Conservation (phyloP, 73 alveolate species). For the Symbiodinium natans region DNA sequence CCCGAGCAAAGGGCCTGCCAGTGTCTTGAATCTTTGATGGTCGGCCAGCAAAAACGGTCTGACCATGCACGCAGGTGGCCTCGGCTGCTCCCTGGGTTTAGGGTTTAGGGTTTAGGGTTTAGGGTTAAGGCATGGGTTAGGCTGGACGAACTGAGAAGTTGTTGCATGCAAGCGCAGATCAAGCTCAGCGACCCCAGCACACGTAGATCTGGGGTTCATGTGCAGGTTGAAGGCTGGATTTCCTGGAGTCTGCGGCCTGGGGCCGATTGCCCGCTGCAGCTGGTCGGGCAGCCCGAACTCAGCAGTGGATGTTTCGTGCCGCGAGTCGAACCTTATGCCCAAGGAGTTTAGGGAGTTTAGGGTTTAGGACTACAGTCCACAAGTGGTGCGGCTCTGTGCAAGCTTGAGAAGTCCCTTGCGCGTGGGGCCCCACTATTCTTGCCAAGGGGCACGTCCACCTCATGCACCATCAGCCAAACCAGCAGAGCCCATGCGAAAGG, state of each 20-base stretch:
- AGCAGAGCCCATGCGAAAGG: background rate
- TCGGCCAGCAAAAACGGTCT: background rate
- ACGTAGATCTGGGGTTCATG: background rate
- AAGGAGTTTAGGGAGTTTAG: background rate
- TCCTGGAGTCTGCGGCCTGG: background rate
- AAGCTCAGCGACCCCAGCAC: background rate
- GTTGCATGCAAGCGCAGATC: no score
- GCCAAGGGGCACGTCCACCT: background rate
- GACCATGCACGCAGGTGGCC: conserved; percentile 9
- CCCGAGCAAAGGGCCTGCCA: background rate
- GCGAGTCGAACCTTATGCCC: background rate
- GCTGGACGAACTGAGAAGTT: no score
- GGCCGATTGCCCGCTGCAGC: no score
- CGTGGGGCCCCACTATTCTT: background rate
- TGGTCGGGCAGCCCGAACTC: no score
- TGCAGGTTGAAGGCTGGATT: conserved; percentile 9
- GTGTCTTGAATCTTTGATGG: background rate
- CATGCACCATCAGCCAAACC: background rate
- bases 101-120: no score
- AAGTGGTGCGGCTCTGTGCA: no score
- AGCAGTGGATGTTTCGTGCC: background rate
- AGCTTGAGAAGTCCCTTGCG: no score
- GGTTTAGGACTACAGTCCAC: no score
- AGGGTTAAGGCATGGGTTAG: no score
- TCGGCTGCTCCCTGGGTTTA: background rate